Evolutionary conservation across 148 eudicot genomes (phyloP).

Genomic region (Nepenthes mirabilis): DNA sequence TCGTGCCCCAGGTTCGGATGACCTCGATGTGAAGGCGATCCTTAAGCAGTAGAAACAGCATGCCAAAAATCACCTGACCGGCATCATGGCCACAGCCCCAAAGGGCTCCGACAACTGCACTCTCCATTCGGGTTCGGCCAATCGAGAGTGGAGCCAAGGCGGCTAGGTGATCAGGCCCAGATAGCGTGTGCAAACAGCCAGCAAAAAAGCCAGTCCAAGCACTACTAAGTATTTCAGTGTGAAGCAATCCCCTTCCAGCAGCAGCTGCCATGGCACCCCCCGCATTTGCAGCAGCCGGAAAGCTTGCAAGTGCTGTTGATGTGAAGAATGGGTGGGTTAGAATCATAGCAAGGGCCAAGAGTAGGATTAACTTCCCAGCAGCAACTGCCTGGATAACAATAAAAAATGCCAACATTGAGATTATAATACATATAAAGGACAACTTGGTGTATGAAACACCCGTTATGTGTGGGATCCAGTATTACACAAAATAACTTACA

Average conservation of each 20-base stretch:
- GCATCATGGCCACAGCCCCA: constrained; percentile 99
- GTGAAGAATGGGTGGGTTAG: constrained; percentile 38
- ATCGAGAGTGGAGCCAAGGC: constrained; percentile 95
- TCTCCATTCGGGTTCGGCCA: constrained; percentile 76
- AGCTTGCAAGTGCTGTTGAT: constrained; percentile 70
- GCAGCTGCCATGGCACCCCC: constrained; percentile 21
- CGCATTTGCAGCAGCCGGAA: constrained; percentile 34
- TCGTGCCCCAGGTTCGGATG: constrained; percentile 82
- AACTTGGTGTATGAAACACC: no score
- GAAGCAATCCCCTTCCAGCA: constrained; percentile 28
- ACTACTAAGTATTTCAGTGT: constrained; percentile 57
- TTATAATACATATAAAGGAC: no score
- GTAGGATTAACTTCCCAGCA: constrained; percentile 37
- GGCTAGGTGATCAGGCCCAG: constrained; percentile 96
- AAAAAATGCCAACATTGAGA: no score
- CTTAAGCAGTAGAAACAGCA: constrained; percentile 70
- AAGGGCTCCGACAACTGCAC: constrained; percentile 90
- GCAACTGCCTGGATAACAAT: constrained; percentile 35
- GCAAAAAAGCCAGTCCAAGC: constrained; percentile 98
- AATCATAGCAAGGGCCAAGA: constrained; percentile 34
- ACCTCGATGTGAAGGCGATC: constrained; percentile 91
- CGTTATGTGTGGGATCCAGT: no score
- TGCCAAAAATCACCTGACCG: constrained; percentile 79
- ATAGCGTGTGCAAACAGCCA: constrained; percentile 90
- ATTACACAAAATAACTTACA: no score